These are phyloP conservation scores for Uncinocarpus reesii DNA, from an alignment of 2,329 filamentous ascomycete species.

Conservation along the genomic window DNA sequence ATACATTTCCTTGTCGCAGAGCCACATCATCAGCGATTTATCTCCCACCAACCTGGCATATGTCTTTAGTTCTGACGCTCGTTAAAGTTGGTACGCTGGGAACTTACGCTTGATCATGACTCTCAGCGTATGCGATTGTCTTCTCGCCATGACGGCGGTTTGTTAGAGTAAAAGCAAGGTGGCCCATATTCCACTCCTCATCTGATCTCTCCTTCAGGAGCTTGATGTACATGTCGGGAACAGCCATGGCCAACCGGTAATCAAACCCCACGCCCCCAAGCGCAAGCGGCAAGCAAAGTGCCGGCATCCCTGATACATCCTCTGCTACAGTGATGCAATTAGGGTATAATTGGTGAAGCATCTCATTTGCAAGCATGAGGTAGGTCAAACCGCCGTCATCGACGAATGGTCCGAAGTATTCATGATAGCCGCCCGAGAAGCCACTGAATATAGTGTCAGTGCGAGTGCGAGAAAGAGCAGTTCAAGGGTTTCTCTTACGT, in stretches of 20 bases:
- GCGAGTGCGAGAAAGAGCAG: not conserved
- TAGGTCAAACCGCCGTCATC: constrained; percentile 93
- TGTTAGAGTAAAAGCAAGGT: constrained; percentile 74
- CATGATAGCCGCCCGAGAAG: constrained; percentile 95
- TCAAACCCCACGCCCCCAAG: constrained; percentile 93
- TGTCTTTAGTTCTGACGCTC: too few relatives aligned
- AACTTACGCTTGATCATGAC: constrained; percentile 90
- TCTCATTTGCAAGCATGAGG: constrained; percentile 90
- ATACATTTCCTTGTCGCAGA: constrained; percentile 94
- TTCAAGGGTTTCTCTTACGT: constrained; percentile 51
- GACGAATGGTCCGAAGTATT: constrained; percentile 83
- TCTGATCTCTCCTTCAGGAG: constrained; percentile 89
- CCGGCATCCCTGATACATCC: constrained; percentile 97
- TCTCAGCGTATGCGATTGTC: constrained; percentile 95
- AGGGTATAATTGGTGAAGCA: constrained; percentile 85
- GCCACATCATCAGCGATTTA: constrained; percentile 95
- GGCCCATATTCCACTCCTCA: constrained; percentile 80
- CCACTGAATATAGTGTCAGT: constrained; percentile 46
- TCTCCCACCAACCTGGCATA: constrained; percentile 94
- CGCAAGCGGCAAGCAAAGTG: constrained; percentile 75
- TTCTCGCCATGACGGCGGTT: constrained; percentile 94
- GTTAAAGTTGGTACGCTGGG: too few relatives aligned
- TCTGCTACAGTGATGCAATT: constrained; percentile 85
- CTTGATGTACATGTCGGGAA: constrained; percentile 99
- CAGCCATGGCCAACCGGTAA: constrained; percentile 92